Percentiles rank a stretch among this genome's conserved stretches.
Evolutionary conservation across 2,329 filamentous ascomycete species (phyloP).

Genomic region (Hypoxylon sp.): DNA sequence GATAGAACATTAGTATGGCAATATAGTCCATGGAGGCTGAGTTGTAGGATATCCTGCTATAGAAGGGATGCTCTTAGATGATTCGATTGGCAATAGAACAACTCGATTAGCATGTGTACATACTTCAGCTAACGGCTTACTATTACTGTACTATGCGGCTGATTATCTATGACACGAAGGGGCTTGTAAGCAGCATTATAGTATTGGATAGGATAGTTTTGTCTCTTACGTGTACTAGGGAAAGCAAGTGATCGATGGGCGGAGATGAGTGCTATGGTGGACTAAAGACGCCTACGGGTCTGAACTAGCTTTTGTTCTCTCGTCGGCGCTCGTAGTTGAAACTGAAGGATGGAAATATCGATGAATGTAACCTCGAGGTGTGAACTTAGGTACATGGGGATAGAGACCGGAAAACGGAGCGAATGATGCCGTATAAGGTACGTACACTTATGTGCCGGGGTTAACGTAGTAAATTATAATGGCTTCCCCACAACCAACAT

Average conservation of each 20-base stretch:
- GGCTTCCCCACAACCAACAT: slow-evolving; percentile 43
- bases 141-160: background rate
- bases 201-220: too few relatives aligned
- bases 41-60: background rate
- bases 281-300: too few relatives aligned
- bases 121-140: background rate
- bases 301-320: too few relatives aligned
- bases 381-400: background rate
- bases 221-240: too few relatives aligned
- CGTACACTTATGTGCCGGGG: slow-evolving; percentile 19
- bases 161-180: too few relatives aligned
- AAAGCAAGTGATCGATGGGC: too few relatives aligned
- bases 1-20: slow-evolving; percentile 14
- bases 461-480: slow-evolving; percentile 31
- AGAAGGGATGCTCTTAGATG: background rate
- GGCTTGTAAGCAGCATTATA: too few relatives aligned
- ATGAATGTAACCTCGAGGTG: slow-evolving; percentile 10
- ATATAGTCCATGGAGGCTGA: background rate
- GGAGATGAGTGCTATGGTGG: too few relatives aligned
- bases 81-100: background rate
- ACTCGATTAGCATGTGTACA: background rate
- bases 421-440: slow-evolving; percentile 21
- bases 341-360: background rate
- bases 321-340: background rate
- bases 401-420: slow-evolving; percentile 31